Evolutionary conservation across 176 grass and related monocot species (phyloP), one percentile per base, ranked within the genome.

Genomic region (Phyllostachys edulis): DNA sequence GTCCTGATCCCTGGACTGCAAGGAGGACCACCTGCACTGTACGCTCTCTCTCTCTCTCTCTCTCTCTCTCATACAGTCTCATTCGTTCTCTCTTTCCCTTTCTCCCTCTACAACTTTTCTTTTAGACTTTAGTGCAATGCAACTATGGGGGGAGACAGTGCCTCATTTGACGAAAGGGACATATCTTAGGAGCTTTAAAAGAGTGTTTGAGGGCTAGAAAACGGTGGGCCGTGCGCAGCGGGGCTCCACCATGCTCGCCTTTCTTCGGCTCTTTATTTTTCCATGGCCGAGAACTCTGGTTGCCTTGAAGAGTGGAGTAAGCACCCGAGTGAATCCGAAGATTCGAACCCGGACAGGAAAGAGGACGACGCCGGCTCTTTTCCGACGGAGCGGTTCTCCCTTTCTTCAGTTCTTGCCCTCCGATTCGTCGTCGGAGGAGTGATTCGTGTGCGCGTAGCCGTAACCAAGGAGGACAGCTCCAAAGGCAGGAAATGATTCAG

Each of bases 101-200:
- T 64, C 72, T 61, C 36, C 29, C 14, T n/a, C 37, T 45, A 9
- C 66, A 1, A 2, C 26, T 27, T 63, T 63, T 63, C 68, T 80
- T 85, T 82, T 82, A 36, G 12, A 24, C 29, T 82, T 56, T 9
- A 56, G 66, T 32, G 26, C 79, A 34, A 24, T 3, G 44, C 34
- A 4, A 4, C 57, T 2, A 39, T 54, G 60, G 15, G 29, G 61
- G 76, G 44, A 82, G 73, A 78, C 88, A 72, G 14, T 10, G 66
- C 65, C 73, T 46, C 83, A 82, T 90, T 90, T 73, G 88, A 18
- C 78, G 88, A 90, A 82, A 86, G 83, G 66, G 88, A 90, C 88
- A 39, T 24, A 26, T 78, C 83, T 71, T 85, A 38, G 62, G 41
- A 39, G 76, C 44, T 41, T 70, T 85, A 0, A 65, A 32, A 61